These are phyloP conservation scores for Talaromyces proteolyticus DNA, from an alignment of 495 filamentous ascomycete species.

Conservation along the genomic window DNA sequence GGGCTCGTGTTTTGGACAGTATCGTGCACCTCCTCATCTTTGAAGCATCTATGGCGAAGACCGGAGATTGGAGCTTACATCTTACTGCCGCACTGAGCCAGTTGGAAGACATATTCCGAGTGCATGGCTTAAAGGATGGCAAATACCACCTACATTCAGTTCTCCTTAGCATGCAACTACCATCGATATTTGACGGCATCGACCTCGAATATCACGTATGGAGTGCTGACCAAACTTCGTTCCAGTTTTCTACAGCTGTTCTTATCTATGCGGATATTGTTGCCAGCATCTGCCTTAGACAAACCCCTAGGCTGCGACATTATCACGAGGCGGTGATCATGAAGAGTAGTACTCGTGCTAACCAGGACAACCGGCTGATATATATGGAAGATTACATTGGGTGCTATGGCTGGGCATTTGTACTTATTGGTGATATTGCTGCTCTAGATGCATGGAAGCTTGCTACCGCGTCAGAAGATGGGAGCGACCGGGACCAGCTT, in stretches of 20 bases:
- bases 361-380: background rate
- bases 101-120: background rate
- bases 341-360: background rate
- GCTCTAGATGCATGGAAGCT: background rate
- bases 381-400: background rate
- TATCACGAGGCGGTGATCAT: background rate
- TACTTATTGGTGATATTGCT: background rate
- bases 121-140: background rate
- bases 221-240: background rate
- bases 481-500: background rate
- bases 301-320: background rate
- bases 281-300: background rate
- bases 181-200: background rate
- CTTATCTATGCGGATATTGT: slow-evolving; percentile 1
- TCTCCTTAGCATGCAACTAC: background rate
- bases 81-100: slow-evolving; percentile 1
- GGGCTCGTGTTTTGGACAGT: background rate
- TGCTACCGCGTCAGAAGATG: background rate
- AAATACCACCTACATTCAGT: background rate
- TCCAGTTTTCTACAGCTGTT: background rate
- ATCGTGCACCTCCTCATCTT: background rate
- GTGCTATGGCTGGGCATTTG: background rate
- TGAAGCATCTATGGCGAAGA: background rate
- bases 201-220: background rate
- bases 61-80: background rate